A percentile compares a stretch with the other conserved stretches of the same genome.
Evolutionary conservation across 2,329 filamentous ascomycete genomes (phyloP).

Genomic region (Cercospora sp.): DNA sequence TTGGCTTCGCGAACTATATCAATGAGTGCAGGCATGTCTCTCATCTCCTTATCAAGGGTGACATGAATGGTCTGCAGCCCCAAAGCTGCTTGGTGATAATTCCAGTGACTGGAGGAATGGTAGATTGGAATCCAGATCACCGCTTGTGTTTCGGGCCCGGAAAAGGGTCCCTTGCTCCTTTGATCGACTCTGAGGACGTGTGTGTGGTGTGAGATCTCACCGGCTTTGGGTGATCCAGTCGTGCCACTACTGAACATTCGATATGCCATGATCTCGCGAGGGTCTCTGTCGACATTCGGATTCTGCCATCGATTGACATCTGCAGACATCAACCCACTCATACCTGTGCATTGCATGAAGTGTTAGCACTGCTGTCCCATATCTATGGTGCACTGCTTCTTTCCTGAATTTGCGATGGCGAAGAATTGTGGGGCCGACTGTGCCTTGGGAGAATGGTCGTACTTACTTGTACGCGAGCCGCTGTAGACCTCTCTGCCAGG

Average conservation of each 20-base stretch:
- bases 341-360: too few relatives aligned
- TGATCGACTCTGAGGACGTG: slow-evolving; percentile 45
- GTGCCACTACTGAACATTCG: slow-evolving; percentile 59
- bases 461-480: neutral
- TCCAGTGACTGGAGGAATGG: neutral
- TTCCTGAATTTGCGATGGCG: neutral
- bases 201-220: slow-evolving; percentile 59
- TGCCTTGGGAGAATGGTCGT: neutral
- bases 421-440: neutral
- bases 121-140: slow-evolving; percentile 1
- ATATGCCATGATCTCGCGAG: slow-evolving; percentile 47
- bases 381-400: too few relatives aligned
- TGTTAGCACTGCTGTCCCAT: too few relatives aligned
- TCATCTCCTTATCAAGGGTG: neutral
- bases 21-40: neutral
- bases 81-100: neutral
- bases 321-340: slow-evolving; percentile 1
- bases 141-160: neutral
- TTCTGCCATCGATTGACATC: slow-evolving; percentile 46
- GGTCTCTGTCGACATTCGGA: slow-evolving; percentile 43
- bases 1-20: neutral
- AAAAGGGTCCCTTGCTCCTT: neutral
- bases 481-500: neutral
- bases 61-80: neutral
- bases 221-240: slow-evolving; percentile 59